phyloP scores from a whole-genome alignment of 1,284 basidiomycete genomes.

The Leccinum angustisporum region DNA sequence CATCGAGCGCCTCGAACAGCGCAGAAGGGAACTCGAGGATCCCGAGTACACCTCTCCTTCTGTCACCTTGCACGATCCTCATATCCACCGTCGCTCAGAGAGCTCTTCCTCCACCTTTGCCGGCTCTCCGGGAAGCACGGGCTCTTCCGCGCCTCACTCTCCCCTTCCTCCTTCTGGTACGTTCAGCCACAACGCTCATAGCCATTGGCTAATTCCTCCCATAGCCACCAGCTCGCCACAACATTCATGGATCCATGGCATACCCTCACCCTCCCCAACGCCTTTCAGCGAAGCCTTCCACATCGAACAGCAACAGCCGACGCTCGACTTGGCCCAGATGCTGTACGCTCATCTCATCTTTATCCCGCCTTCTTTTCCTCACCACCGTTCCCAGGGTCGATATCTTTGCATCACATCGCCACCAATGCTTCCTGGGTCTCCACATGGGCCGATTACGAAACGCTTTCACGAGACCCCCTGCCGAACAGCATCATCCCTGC shows the following conservation, averaged over 20 bases:
- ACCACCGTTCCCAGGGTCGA: conserved; percentile 50
- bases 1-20: conserved; percentile 54
- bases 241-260: conserved; percentile 33
- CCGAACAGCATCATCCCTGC: conserved; percentile 67
- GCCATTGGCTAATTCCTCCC: conserved; percentile 7
- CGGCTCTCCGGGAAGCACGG: conserved; percentile 55
- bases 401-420: conserved; percentile 72
- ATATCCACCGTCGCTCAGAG: conserved; percentile 50
- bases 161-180: conserved; percentile 56
- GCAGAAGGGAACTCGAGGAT: conserved; percentile 59
- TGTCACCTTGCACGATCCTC: conserved; percentile 53
- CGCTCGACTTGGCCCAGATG: conserved; percentile 62
- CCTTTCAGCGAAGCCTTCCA: conserved; percentile 51
- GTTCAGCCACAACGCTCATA: conserved; percentile 28
- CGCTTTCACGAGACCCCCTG: conserved; percentile 47
- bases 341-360: conserved; percentile 46
- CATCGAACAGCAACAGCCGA: conserved; percentile 52
- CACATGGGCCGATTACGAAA: conserved; percentile 63
- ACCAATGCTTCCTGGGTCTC: conserved; percentile 69
- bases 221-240: conserved; percentile 31
- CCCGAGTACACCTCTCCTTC: conserved; percentile 55
- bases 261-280: conserved; percentile 49
- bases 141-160: conserved; percentile 59
- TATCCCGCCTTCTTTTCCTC: conserved; percentile 10
- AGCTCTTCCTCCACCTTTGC: conserved; percentile 64